These are phyloP conservation scores for Saturnispora ahearnii DNA, from an alignment of 805 yeast genomes.

Conservation along the genomic window DNA sequence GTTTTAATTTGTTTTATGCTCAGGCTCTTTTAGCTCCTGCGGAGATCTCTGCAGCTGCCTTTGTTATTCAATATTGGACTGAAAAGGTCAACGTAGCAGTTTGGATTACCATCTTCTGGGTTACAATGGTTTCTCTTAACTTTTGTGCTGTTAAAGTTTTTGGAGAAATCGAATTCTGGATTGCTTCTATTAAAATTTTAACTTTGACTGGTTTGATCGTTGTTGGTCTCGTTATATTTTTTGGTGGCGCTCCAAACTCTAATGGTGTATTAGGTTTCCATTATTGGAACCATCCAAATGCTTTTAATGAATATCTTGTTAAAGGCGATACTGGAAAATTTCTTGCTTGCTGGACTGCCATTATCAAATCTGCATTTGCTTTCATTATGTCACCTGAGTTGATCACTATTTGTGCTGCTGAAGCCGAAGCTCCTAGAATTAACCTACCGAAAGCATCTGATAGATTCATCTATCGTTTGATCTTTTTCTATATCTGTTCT, in stretches of 20 bases:
- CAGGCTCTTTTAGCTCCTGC: slow-evolving; percentile 47
- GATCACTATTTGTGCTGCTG: slow-evolving; percentile 27
- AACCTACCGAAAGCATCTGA: slow-evolving; percentile 28
- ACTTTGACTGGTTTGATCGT: slow-evolving; percentile 56
- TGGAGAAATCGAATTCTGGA: slow-evolving; percentile 57
- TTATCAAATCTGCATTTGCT: slow-evolving; percentile 58
- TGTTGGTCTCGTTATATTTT: slow-evolving; percentile 46
- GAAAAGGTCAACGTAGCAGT: slow-evolving; percentile 45
- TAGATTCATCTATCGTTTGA: slow-evolving; percentile 26
- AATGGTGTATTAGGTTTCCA: slow-evolving; percentile 36
- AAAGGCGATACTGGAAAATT: slow-evolving; percentile 53
- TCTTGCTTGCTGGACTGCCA: slow-evolving; percentile 53
- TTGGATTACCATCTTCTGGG: slow-evolving; percentile 49
- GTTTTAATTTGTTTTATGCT: slow-evolving; percentile 39
- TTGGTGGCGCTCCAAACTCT: slow-evolving; percentile 55
- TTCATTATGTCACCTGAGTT: slow-evolving; percentile 37
- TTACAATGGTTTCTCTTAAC: slow-evolving; percentile 38
- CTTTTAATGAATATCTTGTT: slow-evolving; percentile 41
- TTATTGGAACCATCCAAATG: slow-evolving; percentile 32
- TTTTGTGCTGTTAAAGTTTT: slow-evolving; percentile 42
- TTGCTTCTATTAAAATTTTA: slow-evolving; percentile 53
- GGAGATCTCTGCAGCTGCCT: slow-evolving; percentile 58
- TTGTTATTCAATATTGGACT: slow-evolving; percentile 55
- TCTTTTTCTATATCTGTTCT: slow-evolving; percentile 26
- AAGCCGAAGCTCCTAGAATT: slow-evolving; percentile 25